phyloP scores from a whole-genome alignment of 1,284 basidiomycete genomes.

The Somion occarium region DNA sequence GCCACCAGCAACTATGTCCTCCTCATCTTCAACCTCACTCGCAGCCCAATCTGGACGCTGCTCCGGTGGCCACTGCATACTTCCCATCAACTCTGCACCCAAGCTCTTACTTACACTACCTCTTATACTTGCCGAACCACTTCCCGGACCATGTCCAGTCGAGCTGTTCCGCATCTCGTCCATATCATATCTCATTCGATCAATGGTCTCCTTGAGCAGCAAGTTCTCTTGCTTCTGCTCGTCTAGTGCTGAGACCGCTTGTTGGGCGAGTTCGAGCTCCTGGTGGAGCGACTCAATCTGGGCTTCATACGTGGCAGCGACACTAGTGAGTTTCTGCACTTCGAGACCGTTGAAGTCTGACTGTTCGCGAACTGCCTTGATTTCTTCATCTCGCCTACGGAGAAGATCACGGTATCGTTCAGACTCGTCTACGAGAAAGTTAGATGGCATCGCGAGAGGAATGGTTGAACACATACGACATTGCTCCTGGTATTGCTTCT shows the following conservation, averaged over 20 bases:
- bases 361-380: conserved; percentile 59
- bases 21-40: conserved; percentile 33
- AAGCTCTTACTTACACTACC: conserved; percentile 74
- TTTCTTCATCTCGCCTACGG: conserved; percentile 66
- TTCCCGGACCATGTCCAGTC: conserved; percentile 30
- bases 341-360: conserved; percentile 59
- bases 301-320: conserved; percentile 67
- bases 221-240: conserved; percentile 91
- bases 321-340: conserved; percentile 51
- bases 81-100: conserved; percentile 72
- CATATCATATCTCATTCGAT: conserved; percentile 85
- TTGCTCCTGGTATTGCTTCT: conserved; percentile 84
- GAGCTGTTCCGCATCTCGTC: conserved; percentile 74
- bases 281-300: conserved; percentile 59
- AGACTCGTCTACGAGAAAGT: conserved; percentile 49
- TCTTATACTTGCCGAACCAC: conserved; percentile 37
- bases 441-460: not conserved
- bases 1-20: conserved; percentile 11
- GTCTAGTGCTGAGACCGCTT: conserved; percentile 69
- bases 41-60: conserved; percentile 38
- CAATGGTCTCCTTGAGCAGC: conserved; percentile 88
- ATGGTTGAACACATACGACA: conserved; percentile 47
- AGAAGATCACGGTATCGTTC: conserved; percentile 75
- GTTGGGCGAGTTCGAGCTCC: conserved; percentile 64
- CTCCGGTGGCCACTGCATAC: conserved; percentile 35